These are phyloP conservation scores for Cicer yamashitae DNA, from an alignment of 306 rosid genomes.

Conservation along the genomic window DNA sequence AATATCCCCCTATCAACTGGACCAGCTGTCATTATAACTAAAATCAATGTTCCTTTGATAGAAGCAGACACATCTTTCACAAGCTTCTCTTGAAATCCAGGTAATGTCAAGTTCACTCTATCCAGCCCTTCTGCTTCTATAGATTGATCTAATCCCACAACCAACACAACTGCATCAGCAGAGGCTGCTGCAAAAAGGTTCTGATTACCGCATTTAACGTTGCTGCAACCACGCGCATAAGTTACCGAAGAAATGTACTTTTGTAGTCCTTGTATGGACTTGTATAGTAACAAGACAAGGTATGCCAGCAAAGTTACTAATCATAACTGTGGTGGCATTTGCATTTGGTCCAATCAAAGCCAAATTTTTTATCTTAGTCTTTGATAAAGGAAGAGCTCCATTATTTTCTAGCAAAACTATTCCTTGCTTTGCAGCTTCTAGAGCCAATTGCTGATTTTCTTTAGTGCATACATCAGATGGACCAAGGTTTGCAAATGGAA, in stretches of 20 bases:
- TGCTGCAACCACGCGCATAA: conserved; percentile 63
- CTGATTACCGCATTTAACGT: conserved; percentile 59
- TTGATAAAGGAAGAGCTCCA: conserved; percentile 61
- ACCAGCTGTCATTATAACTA: conserved; percentile 82
- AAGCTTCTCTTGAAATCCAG: conserved; percentile 80
- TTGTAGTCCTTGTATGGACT: conserved; percentile 69
- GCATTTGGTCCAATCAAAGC: conserved; percentile 77
- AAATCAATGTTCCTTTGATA: conserved; percentile 62
- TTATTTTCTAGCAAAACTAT: conserved; percentile 70
- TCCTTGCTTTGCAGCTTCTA: conserved; percentile 82
- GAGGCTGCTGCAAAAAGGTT: conserved; percentile 54
- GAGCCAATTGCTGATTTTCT: conserved; percentile 59
- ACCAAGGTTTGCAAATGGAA: conserved; percentile 67
- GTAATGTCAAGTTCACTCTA: conserved; percentile 69
- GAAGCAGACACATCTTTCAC: conserved; percentile 62
- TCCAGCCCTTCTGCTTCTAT: conserved; percentile 81
- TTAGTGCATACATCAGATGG: conserved; percentile 66
- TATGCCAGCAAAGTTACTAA: conserved; percentile 72
- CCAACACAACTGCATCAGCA: conserved; percentile 63
- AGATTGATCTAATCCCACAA: conserved; percentile 74
- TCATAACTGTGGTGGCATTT: conserved; percentile 70
- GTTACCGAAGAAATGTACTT: conserved; percentile 53
- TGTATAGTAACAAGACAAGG: conserved; percentile 56
- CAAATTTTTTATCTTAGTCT: conserved; percentile 40
- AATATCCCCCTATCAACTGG: conserved; percentile 69